Conservation (phyloP, 2,329 filamentous ascomycete genomes). For the Monilinia polystroma region DNA sequence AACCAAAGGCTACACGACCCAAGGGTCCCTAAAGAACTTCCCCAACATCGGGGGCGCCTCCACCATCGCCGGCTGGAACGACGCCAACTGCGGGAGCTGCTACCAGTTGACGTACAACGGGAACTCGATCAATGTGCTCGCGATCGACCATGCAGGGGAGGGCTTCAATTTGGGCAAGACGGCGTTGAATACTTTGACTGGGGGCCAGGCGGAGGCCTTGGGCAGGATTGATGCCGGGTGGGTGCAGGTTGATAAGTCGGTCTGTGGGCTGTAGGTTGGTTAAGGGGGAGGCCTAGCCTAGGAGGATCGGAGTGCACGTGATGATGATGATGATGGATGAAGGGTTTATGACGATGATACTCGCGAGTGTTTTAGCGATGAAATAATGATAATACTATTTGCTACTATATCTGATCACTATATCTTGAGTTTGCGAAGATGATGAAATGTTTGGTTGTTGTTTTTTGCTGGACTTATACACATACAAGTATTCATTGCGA, state of each 20-base stretch:
- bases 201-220: constrained; percentile 49
- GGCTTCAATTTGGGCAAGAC: constrained; percentile 58
- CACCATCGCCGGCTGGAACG: constrained; percentile 55
- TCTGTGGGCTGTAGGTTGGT: constrained; percentile 44
- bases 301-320: no score
- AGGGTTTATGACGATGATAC: no score
- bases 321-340: no score
- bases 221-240: constrained; percentile 54
- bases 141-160: constrained; percentile 51
- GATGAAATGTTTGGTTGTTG: no score
- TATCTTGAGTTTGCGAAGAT: no score
- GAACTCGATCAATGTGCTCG: constrained; percentile 53
- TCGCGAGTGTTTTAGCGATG: no score
- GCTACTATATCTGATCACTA: no score
- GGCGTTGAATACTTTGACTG: constrained; percentile 57
- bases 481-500: no score
- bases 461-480: no score
- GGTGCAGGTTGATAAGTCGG: constrained; percentile 45
- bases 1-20: constrained; percentile 52
- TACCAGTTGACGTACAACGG: constrained; percentile 55
- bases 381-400: no score
- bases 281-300: no score
- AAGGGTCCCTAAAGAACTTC: constrained; percentile 52
- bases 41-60: constrained; percentile 56
- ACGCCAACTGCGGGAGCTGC: constrained; percentile 56